Conservation (phyloP, 768 basidiomycete species). For the Mycena epipterygia region DNA sequence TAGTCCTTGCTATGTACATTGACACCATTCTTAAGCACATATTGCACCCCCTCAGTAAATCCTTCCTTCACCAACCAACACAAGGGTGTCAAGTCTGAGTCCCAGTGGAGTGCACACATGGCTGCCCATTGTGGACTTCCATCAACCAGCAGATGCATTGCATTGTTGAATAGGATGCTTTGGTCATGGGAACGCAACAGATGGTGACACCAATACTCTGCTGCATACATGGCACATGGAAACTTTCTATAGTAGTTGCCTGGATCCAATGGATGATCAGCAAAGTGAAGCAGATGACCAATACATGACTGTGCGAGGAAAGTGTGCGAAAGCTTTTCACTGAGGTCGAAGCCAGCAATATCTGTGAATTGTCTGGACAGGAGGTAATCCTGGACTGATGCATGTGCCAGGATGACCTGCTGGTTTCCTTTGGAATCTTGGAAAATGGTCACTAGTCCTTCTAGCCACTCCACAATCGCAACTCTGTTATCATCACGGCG, state of each 20-base stretch:
- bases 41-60: not conserved
- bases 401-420: not conserved
- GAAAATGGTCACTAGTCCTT: not conserved
- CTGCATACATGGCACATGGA: not conserved
- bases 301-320: constrained; percentile 6
- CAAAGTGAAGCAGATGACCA: not conserved
- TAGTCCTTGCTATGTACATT: no score
- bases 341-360: not conserved
- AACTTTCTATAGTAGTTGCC: not conserved
- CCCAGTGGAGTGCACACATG: not conserved
- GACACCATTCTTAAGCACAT: no score
- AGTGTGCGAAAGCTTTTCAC: not conserved
- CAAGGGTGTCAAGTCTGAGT: not conserved
- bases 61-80: not conserved
- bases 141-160: not conserved
- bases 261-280: not conserved
- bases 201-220: not conserved
- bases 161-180: not conserved
- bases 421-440: no score
- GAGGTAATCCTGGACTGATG: constrained; percentile 5
- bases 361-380: not conserved
- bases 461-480: not conserved
- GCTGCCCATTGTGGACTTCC: not conserved
- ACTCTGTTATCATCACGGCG: no score
- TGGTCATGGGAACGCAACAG: not conserved